These are phyloP conservation scores for Corniculantispora saksenae DNA, from an alignment of 2,329 filamentous ascomycete species.

Conservation along the genomic window DNA sequence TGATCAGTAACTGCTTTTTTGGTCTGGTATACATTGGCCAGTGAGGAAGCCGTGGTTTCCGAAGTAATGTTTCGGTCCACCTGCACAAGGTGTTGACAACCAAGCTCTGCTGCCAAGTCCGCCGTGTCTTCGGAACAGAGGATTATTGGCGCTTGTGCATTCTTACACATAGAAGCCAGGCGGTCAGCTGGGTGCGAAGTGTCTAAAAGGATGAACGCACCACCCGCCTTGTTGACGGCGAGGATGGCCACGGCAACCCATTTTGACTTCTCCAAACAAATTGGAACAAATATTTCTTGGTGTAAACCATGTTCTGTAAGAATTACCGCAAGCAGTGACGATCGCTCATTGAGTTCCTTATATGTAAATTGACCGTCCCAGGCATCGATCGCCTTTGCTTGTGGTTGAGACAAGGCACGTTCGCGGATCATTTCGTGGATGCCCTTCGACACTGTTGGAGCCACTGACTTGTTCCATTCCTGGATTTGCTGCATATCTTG, in stretches of 20 bases:
- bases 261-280: conserved; percentile 33
- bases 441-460: neutral
- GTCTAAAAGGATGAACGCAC: conserved; percentile 47
- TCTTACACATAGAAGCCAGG: neutral
- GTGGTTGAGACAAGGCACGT: neutral
- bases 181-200: conserved; percentile 13
- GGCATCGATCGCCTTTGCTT: conserved; percentile 39
- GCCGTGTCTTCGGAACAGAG: neutral
- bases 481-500: neutral
- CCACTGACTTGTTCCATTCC: neutral
- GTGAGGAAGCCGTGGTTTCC: neutral
- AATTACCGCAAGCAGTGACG: neutral
- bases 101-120: neutral
- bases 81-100: neutral
- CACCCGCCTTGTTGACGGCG: conserved; percentile 46
- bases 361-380: conserved; percentile 49
- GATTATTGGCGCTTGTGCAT: neutral
- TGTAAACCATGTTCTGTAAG: conserved; percentile 25
- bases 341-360: conserved; percentile 20
- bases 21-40: neutral
- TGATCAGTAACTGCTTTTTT: neutral
- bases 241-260: conserved; percentile 32
- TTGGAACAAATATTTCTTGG: conserved; percentile 29
- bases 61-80: neutral
- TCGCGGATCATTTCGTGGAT: neutral